phyloP scores from a whole-genome alignment of 768 basidiomycete genomes.

The Rhizopogon salebrosus region DNA sequence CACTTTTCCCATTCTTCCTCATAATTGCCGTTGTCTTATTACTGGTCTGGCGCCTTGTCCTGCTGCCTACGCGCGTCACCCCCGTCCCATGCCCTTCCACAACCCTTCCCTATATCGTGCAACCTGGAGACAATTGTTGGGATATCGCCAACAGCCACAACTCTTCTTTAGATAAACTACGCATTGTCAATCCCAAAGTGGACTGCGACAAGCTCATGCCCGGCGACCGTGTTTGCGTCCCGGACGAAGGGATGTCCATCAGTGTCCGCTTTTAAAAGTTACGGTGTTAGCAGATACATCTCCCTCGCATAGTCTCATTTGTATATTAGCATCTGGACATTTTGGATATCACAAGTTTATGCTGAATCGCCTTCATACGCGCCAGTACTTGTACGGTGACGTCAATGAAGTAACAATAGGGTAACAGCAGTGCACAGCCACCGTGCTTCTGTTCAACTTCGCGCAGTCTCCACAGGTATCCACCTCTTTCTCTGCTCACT shows the following conservation, averaged over 20 bases:
- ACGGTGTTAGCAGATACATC: not conserved
- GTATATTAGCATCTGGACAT: slow-evolving; percentile 14
- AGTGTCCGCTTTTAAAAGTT: slow-evolving; percentile 20
- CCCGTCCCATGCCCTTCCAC: slow-evolving; percentile 30
- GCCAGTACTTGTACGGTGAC: slow-evolving; percentile 20
- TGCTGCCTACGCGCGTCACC: slow-evolving; percentile 27
- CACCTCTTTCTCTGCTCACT: slow-evolving; percentile 10
- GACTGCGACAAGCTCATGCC: slow-evolving; percentile 56
- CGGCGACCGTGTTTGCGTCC: slow-evolving; percentile 57
- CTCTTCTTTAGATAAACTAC: slow-evolving; percentile 46
- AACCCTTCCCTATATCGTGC: slow-evolving; percentile 38
- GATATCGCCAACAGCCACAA: slow-evolving; percentile 46
- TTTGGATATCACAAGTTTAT: not conserved
- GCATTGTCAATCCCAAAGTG: slow-evolving; percentile 46
- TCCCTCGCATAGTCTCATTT: slow-evolving; percentile 6
- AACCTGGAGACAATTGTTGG: slow-evolving; percentile 66
- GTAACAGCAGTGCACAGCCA: slow-evolving; percentile 17
- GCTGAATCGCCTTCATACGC: too few species aligned
- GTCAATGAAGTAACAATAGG: slow-evolving; percentile 1
- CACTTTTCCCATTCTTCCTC: slow-evolving; percentile 70
- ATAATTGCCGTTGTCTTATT: slow-evolving; percentile 59
- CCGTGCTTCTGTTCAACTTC: slow-evolving; percentile 16
- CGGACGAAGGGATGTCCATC: slow-evolving; percentile 33
- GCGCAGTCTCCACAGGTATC: slow-evolving; percentile 6
- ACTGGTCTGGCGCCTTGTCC: slow-evolving; percentile 57